A percentile compares a stretch with the other conserved stretches of the same genome.
phyloP scores from a whole-genome alignment of 768 basidiomycete genomes.

The Mycena epipterygia region DNA sequence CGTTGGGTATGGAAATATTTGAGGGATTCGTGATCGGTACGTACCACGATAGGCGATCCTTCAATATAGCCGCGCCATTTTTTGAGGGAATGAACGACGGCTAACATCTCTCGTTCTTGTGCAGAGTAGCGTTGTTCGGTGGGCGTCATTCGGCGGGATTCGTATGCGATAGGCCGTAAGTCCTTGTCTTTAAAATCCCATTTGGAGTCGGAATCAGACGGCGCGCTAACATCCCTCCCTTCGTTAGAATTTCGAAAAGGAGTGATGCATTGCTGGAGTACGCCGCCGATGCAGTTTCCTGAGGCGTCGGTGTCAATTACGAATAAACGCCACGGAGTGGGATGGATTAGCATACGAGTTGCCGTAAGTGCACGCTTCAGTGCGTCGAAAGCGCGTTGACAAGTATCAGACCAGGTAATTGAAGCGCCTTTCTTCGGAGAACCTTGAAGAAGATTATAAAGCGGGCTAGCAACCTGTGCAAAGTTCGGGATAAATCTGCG shows the following conservation, averaged over 20 bases:
- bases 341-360: slow-evolving; percentile 16
- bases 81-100: slow-evolving; percentile 36
- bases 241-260: slow-evolving; percentile 13
- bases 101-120: slow-evolving; percentile 31
- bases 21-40: slow-evolving; percentile 40
- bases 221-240: slow-evolving; percentile 6
- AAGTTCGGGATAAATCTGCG: slow-evolving; percentile 8
- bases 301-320: slow-evolving; percentile 18
- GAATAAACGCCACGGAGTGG: slow-evolving; percentile 20
- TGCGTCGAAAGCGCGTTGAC: background rate
- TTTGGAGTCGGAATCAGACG: background rate
- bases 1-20: slow-evolving; percentile 38
- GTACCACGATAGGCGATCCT: too few relatives aligned
- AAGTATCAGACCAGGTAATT: background rate
- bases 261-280: slow-evolving; percentile 20
- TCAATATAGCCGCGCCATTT: slow-evolving; percentile 34
- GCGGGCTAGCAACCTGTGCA: slow-evolving; percentile 4
- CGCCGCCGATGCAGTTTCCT: slow-evolving; percentile 19
- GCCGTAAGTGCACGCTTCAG: slow-evolving; percentile 7
- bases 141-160: slow-evolving; percentile 26
- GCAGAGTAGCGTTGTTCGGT: slow-evolving; percentile 32
- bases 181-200: slow-evolving; percentile 28
- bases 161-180: slow-evolving; percentile 31
- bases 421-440: slow-evolving; percentile 6
- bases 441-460: slow-evolving; percentile 6